Evolutionary conservation across 2,329 filamentous ascomycete species (phyloP).

Genomic region (Corinectria fuckeliana): DNA sequence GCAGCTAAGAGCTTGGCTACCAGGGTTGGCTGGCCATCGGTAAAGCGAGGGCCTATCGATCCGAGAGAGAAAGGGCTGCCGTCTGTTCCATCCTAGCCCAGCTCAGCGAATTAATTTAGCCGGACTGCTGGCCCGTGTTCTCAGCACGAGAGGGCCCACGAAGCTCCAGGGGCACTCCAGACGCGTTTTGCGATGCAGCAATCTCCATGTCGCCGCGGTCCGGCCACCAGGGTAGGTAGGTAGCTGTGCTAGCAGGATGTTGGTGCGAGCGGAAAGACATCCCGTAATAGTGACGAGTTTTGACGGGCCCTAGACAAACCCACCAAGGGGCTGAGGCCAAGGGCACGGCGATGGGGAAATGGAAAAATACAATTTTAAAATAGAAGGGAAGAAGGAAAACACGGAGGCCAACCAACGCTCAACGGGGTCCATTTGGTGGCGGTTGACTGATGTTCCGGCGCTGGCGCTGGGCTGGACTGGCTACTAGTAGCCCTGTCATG

Average conservation of each 20-base stretch:
- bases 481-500: conserved; percentile 6
- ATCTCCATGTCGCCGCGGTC: conserved; percentile 25
- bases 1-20: conserved; percentile 3
- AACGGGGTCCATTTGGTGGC: conserved; percentile 34
- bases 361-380: conserved; percentile 13
- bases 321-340: conserved; percentile 14
- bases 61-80: conserved; percentile 2
- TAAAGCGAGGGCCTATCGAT: conserved; percentile 8
- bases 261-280: conserved; percentile 4
- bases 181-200: conserved; percentile 24
- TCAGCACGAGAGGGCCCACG: conserved; percentile 10
- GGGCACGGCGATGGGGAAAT: conserved; percentile 25
- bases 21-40: conserved; percentile 6
- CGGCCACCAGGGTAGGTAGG: conserved; percentile 11
- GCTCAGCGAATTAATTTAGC: background rate
- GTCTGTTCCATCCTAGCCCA: conserved; percentile 4
- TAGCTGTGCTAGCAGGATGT: conserved; percentile 17
- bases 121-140: background rate
- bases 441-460: conserved; percentile 22
- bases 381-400: conserved; percentile 16
- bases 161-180: conserved; percentile 18
- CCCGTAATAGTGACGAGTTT: conserved; percentile 25
- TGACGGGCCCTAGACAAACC: conserved; percentile 21
- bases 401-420: conserved; percentile 29
- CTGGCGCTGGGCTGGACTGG: conserved; percentile 6